A percentile compares a stretch with the other conserved stretches of the same genome.
Evolutionary conservation across 176 grass and related monocot species (phyloP).

Genomic region (Rhynchospora tenuis): DNA sequence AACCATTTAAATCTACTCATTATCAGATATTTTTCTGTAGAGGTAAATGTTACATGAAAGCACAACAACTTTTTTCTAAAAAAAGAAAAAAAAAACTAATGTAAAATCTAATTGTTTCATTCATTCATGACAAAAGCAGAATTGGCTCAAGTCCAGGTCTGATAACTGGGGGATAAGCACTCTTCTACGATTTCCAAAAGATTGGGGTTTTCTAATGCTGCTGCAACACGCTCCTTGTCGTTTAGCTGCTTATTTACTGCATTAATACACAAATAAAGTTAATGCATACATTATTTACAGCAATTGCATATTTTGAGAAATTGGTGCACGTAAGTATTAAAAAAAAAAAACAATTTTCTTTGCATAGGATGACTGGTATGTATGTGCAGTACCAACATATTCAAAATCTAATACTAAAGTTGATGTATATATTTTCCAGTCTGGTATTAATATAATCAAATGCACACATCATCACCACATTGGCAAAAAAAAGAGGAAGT

Average conservation of each 20-base stretch:
- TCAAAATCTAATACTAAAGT: background rate
- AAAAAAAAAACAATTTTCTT: background rate
- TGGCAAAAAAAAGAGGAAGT: background rate
- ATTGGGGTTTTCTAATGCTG: conserved; percentile 75
- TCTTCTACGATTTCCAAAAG: conserved; percentile 72
- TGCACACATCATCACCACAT: background rate
- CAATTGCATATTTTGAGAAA: background rate
- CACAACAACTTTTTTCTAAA: background rate
- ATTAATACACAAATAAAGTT: conserved; percentile 3
- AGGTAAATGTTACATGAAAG: background rate
- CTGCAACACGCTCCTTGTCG: conserved; percentile 91
- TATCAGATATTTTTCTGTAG: background rate
- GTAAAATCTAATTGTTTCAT: background rate
- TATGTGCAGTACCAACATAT: background rate
- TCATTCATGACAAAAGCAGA: background rate
- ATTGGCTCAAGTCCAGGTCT: conserved; percentile 25
- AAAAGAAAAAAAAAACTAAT: background rate
- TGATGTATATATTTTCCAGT: background rate
- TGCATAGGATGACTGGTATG: background rate
- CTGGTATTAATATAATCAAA: background rate
- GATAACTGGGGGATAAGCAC: conserved; percentile 72
- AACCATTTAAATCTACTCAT: background rate
- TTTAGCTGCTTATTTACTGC: conserved; percentile 97
- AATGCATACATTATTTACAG: background rate
- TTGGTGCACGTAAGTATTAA: background rate